A percentile compares a stretch with the other conserved stretches of the same genome.
phyloP scores from a whole-genome alignment of 305 asterid species.

The Fraxinus sp. region DNA sequence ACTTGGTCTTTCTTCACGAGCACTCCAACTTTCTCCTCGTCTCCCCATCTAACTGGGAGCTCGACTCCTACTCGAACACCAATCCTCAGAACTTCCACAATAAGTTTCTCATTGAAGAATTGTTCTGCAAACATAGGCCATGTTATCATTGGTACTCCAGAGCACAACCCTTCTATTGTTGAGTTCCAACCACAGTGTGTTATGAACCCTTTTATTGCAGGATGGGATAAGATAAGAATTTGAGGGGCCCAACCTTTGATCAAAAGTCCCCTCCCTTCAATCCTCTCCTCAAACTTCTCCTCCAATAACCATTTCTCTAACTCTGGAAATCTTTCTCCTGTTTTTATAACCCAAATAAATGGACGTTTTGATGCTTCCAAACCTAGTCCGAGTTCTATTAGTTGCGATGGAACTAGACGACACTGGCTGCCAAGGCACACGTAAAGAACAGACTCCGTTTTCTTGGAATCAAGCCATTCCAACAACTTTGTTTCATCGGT shows the following conservation, averaged over 20 bases:
- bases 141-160: slow-evolving; percentile 58
- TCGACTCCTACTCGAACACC: slow-evolving; percentile 50
- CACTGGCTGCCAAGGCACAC: slow-evolving; percentile 38
- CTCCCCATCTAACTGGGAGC: slow-evolving; percentile 55
- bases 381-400: slow-evolving; percentile 41
- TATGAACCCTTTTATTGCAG: slow-evolving; percentile 44
- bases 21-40: slow-evolving; percentile 57
- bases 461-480: slow-evolving; percentile 26
- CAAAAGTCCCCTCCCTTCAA: slow-evolving; percentile 38
- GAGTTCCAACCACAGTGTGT: slow-evolving; percentile 73
- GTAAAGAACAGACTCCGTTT: slow-evolving; percentile 26
- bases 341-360: slow-evolving; percentile 49
- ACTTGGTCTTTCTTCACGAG: slow-evolving; percentile 43
- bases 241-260: slow-evolving; percentile 68
- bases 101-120: slow-evolving; percentile 50
- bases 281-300: slow-evolving; percentile 40
- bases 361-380: slow-evolving; percentile 40
- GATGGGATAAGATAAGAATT: slow-evolving; percentile 49
- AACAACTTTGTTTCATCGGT: slow-evolving; percentile 8
- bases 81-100: slow-evolving; percentile 37
- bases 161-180: slow-evolving; percentile 46
- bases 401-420: slow-evolving; percentile 20
- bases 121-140: slow-evolving; percentile 69
- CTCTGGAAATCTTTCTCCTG: slow-evolving; percentile 31
- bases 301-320: slow-evolving; percentile 41